Percentiles rank a stretch among this genome's conserved stretches.
These are phyloP conservation scores for Aspergillus aculeatinus DNA, from an alignment of 2,329 filamentous ascomycete genomes.

Conservation along the genomic window DNA sequence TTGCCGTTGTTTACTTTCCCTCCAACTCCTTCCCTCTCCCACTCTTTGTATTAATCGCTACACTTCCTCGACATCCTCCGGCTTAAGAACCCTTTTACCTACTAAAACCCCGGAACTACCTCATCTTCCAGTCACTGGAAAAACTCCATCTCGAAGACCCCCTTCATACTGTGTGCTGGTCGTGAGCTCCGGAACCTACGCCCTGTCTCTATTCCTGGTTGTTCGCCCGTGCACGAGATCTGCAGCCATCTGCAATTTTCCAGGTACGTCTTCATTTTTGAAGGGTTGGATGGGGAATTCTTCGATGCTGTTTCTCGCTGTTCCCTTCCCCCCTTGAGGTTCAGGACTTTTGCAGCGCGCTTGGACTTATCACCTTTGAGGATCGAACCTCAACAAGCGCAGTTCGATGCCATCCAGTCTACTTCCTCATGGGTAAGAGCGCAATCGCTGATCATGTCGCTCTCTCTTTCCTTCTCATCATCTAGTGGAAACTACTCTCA, in stretches of 20 bases:
- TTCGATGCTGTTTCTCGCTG: not conserved
- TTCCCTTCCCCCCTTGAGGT: not conserved
- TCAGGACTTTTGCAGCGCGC: not conserved
- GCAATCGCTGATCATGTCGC: slow-evolving; percentile 7
- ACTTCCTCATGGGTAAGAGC: no score
- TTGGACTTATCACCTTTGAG: not conserved
- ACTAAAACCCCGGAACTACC: not conserved
- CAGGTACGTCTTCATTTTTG: not conserved
- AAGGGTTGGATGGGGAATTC: no score
- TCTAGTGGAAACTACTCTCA: slow-evolving; percentile 2
- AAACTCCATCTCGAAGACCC: not conserved
- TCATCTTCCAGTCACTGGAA: not conserved
- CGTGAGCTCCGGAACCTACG: not conserved
- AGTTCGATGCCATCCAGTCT: not conserved
- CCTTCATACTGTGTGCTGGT: not conserved
- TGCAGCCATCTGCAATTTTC: slow-evolving; percentile 17
- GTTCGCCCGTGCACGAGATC: slow-evolving; percentile 18
- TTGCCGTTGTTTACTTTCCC: slow-evolving; percentile 23
- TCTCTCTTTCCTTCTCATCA: not conserved
- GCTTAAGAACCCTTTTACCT: not conserved
- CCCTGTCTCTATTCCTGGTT: slow-evolving; percentile 7
- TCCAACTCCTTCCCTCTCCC: slow-evolving; percentile 5
- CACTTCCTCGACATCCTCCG: not conserved
- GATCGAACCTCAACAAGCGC: not conserved
- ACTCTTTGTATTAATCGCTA: slow-evolving; percentile 2